Conservation (phyloP, 306 rosid genomes). For the Trifolium pratense region DNA sequence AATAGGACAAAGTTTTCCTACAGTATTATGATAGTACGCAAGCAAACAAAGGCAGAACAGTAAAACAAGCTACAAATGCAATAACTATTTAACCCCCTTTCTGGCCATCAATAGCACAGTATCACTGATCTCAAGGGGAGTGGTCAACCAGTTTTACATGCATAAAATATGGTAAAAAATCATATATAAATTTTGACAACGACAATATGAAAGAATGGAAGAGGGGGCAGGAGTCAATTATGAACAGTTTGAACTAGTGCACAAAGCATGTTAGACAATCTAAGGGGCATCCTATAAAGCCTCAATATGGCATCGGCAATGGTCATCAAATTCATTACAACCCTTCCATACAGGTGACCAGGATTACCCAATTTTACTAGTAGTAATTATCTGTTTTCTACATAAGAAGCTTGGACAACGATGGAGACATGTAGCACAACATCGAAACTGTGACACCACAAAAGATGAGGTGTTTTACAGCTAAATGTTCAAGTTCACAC, state of each 20-base stretch:
- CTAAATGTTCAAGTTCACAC: slow-evolving; percentile 2
- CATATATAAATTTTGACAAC: not conserved
- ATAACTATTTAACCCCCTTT: not conserved
- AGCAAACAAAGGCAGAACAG: not conserved
- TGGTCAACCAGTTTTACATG: not conserved
- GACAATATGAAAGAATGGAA: not conserved
- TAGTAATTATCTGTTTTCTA: slow-evolving; percentile 10
- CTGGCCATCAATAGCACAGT: not conserved
- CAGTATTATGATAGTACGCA: not conserved
- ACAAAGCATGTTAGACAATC: not conserved
- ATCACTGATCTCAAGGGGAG: not conserved
- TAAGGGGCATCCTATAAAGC: slow-evolving; percentile 1
- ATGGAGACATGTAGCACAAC: not conserved
- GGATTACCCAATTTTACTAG: not conserved
- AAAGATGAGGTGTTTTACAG: not conserved
- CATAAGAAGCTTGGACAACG: slow-evolving; percentile 22
- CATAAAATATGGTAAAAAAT: not conserved
- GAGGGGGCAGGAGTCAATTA: not conserved
- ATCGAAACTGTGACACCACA: not conserved
- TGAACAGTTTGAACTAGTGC: not conserved
- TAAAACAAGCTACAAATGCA: not conserved
- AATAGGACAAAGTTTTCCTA: not conserved
- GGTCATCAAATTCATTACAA: not conserved
- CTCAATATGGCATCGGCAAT: not conserved
- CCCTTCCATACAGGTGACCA: not conserved